These are phyloP conservation scores for Ichthyophthirius multifiliis DNA, from an alignment of 169 alveolate species.

Conservation along the genomic window DNA sequence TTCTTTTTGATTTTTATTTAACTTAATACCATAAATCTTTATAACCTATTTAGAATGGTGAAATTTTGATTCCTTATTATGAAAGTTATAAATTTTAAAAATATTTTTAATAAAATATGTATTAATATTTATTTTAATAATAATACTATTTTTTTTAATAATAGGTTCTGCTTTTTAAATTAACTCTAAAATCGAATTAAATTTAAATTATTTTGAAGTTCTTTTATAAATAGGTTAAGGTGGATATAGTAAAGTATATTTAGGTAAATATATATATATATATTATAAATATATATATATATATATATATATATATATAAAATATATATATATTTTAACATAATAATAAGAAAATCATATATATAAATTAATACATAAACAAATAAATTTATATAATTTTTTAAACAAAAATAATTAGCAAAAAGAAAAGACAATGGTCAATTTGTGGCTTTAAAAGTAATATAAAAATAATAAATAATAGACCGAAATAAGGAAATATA, in stretches of 20 bases:
- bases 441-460: conserved; percentile 26
- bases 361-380: background rate
- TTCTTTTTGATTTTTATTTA: conserved; percentile 23
- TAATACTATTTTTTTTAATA: no score
- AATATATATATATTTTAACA: no score
- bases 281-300: background rate
- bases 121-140: no score
- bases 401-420: background rate
- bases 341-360: background rate
- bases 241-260: conserved; percentile 32
- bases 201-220: conserved; percentile 15
- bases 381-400: background rate
- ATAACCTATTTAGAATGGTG: conserved; percentile 8
- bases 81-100: no score
- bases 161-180: no score
- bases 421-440: conserved; percentile 26
- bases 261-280: conserved; percentile 6
- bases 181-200: no score
- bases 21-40: conserved; percentile 4
- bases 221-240: conserved; percentile 20
- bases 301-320: background rate
- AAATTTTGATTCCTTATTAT: conserved; percentile 12
- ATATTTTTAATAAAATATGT: no score
- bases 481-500: conserved; percentile 20
- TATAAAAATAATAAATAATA: conserved; percentile 17